phyloP scores from a whole-genome alignment of 2,329 filamentous ascomycete species.

The Karstenula rhodostoma region DNA sequence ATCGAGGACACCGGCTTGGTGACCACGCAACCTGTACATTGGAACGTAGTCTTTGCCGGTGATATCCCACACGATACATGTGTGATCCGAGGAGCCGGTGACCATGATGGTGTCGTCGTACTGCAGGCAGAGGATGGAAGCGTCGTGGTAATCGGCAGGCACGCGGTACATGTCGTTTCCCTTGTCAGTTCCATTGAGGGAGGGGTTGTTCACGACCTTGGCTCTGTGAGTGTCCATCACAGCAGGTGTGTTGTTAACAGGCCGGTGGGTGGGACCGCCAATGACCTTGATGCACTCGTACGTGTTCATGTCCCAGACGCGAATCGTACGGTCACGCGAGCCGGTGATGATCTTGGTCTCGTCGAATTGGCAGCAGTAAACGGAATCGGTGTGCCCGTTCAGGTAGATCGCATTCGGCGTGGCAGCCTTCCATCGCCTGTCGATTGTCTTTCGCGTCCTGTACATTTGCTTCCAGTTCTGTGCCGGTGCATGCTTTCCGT shows the following conservation, averaged over 20 bases:
- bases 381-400: conserved; percentile 92
- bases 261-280: conserved; percentile 74
- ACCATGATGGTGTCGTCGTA: conserved; percentile 94
- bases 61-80: conserved; percentile 90
- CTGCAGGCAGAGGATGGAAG: conserved; percentile 92
- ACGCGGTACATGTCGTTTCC: conserved; percentile 58
- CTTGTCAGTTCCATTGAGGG: conserved; percentile 56
- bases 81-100: conserved; percentile 91
- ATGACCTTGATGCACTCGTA: conserved; percentile 87
- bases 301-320: conserved; percentile 93
- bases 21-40: conserved; percentile 77
- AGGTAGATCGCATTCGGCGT: conserved; percentile 85
- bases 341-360: conserved; percentile 97
- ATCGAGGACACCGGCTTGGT: conserved; percentile 89
- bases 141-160: conserved; percentile 74
- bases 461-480: conserved; percentile 91
- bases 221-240: conserved; percentile 51
- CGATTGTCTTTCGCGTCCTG: conserved; percentile 76
- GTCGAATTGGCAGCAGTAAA: conserved; percentile 98
- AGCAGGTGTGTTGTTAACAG: conserved; percentile 56
- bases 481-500: conserved; percentile 56
- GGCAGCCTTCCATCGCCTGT: conserved; percentile 79
- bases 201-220: conserved; percentile 54
- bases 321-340: conserved; percentile 92
- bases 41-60: conserved; percentile 71